Percentiles rank a stretch among this genome's conserved stretches.
These are phyloP conservation scores for Fusarium mangiferae DNA, from an alignment of 2,329 filamentous ascomycete species.

Conservation along the genomic window DNA sequence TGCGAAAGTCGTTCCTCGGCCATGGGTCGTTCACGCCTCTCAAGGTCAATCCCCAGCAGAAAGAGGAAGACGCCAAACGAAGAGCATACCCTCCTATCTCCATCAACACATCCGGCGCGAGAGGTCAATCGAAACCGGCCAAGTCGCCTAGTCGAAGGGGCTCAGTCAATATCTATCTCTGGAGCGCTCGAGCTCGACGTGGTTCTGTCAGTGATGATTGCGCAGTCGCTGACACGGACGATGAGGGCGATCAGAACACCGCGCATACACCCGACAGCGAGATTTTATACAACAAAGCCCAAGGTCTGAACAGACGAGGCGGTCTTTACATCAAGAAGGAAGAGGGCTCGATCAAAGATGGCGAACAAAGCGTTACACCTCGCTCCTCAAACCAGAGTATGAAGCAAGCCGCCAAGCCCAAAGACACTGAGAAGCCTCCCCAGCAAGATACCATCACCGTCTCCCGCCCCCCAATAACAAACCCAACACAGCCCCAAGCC, in stretches of 20 bases:
- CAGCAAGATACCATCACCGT: slow-evolving; percentile 27
- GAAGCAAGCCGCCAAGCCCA: not conserved
- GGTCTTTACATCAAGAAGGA: slow-evolving; percentile 37
- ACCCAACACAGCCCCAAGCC: slow-evolving; percentile 4
- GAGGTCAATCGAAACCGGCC: slow-evolving; percentile 44
- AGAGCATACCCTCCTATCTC: slow-evolving; percentile 53
- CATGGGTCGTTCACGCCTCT: slow-evolving; percentile 45
- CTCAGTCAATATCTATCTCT: slow-evolving; percentile 46
- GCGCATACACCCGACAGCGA: slow-evolving; percentile 20
- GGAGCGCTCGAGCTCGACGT: slow-evolving; percentile 40
- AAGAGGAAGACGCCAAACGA: slow-evolving; percentile 40
- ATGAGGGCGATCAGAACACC: slow-evolving; percentile 23
- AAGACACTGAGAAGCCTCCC: not conserved
- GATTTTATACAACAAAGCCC: slow-evolving; percentile 29
- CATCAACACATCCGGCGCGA: slow-evolving; percentile 43
- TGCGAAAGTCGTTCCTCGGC: slow-evolving; percentile 44
- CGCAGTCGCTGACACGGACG: slow-evolving; percentile 37
- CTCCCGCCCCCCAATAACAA: slow-evolving; percentile 13
- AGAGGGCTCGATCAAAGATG: not conserved
- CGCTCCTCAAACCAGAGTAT: slow-evolving; percentile 19
- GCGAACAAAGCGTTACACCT: not conserved
- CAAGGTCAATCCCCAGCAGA: slow-evolving; percentile 39
- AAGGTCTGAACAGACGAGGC: slow-evolving; percentile 37
- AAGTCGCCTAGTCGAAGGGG: slow-evolving; percentile 46
- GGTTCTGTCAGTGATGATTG: slow-evolving; percentile 32